Base-by-base conservation (phyloP, 2,329 filamentous ascomycete genomes). In the Colletotrichum sp. region DNA sequence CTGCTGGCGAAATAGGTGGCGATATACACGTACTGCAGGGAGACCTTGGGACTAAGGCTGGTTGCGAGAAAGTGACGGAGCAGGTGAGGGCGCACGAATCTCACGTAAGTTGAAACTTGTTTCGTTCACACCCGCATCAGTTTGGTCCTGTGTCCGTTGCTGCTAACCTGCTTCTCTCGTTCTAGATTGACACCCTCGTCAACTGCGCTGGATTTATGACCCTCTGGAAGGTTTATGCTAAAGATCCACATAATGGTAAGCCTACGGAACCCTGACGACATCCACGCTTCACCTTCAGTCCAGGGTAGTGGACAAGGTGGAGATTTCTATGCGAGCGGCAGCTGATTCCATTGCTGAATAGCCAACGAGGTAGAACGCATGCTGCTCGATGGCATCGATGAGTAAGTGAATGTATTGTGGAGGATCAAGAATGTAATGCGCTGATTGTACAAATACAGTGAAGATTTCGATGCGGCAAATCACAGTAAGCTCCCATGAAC, bases 201-300 rank as follows among this genome's bases (percentile, higher is more conserved):
- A 80, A 81, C 67, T 80, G 79, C 69, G 80, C 80, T 10, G 80
- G 80, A 8, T 76, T 81, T 6, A 79, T 78, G 61, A 78, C 74
- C 60, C 76, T 78, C 8, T 79, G 78, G 77, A 73, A 77, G 43
- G 68, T 78, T 25, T 62, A 43, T 30, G 75, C 78, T 8, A 70
- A 69, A 8, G 77, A 79, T 36, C 70, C 77, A 56, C 77, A 78
- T 27, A 56, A 78, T 69, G 61, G 78, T 79, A 66, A 55, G 69
- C 48, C 39, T 25, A 34, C 5, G 25, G 8, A n/a, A 16, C 43
- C 3, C 39, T 12, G 15, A 28, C 16, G 8, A 32, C 22, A 43
- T 55, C 5, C 8, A 52, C 34, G 25, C 22, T 52, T 32, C 25
- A 22, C 13, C 15, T 13, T 32, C 16, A 16, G 4, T 66, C 16